These are phyloP conservation scores for Chalciporus chontae DNA, from an alignment of 768 basidiomycete species.

Conservation along the genomic window DNA sequence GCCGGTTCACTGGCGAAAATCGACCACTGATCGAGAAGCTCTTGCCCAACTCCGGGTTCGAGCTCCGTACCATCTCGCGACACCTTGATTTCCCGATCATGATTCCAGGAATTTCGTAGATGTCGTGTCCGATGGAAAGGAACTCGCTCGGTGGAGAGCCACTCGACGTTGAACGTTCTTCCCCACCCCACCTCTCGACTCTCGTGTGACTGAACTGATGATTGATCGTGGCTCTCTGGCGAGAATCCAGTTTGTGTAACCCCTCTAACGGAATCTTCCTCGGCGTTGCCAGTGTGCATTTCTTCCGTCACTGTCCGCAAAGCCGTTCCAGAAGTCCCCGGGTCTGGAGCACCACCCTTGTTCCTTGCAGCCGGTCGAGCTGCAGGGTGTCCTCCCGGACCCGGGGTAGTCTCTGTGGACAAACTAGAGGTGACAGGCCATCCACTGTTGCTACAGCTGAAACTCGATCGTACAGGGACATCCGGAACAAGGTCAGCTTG, in stretches of 20 bases:
- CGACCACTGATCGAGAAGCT: constrained; percentile 69
- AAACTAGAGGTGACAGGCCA: neutral
- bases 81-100: constrained; percentile 75
- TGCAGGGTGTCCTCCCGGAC: constrained; percentile 39
- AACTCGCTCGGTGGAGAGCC: constrained; percentile 68
- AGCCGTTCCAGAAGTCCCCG: constrained; percentile 3
- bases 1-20: constrained; percentile 25
- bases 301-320: constrained; percentile 27
- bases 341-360: constrained; percentile 15
- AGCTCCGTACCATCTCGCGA: constrained; percentile 91
- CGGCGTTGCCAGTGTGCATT: constrained; percentile 1
- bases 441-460: constrained; percentile 24
- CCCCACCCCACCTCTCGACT: constrained; percentile 54
- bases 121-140: constrained; percentile 77
- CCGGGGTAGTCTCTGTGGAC: neutral
- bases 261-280: constrained; percentile 16
- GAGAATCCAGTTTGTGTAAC: neutral
- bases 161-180: constrained; percentile 76
- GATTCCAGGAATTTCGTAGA: constrained; percentile 91
- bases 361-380: constrained; percentile 27
- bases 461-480: constrained; percentile 30
- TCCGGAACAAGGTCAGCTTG: constrained; percentile 32
- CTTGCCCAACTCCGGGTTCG: constrained; percentile 71
- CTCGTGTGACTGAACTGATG: constrained; percentile 6
- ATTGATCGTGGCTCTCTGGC: neutral